Evolutionary conservation across 192 early-diverging fungal species (phyloP).

Genomic region (Phycomyces blakesleeanus): DNA sequence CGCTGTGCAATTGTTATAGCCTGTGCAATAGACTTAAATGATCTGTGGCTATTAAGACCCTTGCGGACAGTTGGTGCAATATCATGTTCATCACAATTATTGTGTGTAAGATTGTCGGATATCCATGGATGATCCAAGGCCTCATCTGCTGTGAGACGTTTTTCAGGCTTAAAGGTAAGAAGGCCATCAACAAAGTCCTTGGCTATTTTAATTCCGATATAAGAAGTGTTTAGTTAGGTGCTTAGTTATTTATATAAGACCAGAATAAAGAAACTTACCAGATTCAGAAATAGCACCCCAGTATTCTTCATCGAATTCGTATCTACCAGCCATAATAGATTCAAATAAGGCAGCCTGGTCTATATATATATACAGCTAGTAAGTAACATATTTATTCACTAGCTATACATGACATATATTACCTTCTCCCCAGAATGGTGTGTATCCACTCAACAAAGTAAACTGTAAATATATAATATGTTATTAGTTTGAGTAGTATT

Average conservation of each 20-base stretch:
- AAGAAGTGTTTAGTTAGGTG: background rate
- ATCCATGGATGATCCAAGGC: conserved; percentile 86
- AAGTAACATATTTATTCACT: conserved; percentile 25
- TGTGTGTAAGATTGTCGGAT: conserved; percentile 23
- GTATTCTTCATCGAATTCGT: conserved; percentile 63
- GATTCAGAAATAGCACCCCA: conserved; percentile 77
- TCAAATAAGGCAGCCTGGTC: conserved; percentile 57
- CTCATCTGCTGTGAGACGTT: conserved; percentile 73
- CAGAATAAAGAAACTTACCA: conserved; percentile 17
- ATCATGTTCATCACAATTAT: background rate
- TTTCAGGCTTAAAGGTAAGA: conserved; percentile 58
- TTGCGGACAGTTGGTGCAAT: conserved; percentile 16
- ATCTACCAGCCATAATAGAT: conserved; percentile 58
- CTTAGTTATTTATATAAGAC: background rate
- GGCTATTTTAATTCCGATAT: conserved; percentile 36
- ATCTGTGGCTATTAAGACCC: conserved; percentile 1
- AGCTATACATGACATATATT: conserved; percentile 22
- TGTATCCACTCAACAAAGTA: conserved; percentile 72
- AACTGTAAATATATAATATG: conserved; percentile 32
- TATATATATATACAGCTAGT: conserved; percentile 4
- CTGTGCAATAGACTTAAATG: conserved; percentile 9
- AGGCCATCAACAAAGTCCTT: conserved; percentile 69
- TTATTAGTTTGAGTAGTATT: background rate
- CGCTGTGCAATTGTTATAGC: conserved; percentile 6
- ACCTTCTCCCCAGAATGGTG: conserved; percentile 61